Evolutionary conservation across 768 basidiomycete species (phyloP).

Genomic region (Naematelia aurantialba): DNA sequence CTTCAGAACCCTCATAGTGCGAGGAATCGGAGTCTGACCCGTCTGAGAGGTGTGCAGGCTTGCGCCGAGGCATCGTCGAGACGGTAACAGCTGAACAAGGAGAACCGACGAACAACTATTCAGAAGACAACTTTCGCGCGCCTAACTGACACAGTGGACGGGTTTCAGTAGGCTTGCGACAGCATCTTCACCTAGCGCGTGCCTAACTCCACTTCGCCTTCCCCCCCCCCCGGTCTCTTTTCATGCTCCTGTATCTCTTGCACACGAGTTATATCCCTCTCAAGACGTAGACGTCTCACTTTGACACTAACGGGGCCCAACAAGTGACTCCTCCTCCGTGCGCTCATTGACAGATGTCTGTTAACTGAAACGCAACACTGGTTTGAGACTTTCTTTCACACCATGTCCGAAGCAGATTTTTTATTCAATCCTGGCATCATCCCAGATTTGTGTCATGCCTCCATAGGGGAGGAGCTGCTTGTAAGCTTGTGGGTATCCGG

Average conservation of each 20-base stretch:
- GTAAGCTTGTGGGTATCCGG: constrained; percentile 9
- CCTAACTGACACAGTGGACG: too few relatives aligned
- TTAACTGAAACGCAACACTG: neutral
- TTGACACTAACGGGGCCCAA: too few relatives aligned
- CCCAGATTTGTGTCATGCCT: constrained; percentile 6
- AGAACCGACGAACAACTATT: neutral
- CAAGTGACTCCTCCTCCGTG: too few relatives aligned
- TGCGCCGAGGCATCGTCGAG: constrained; percentile 47
- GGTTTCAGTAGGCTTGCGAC: too few relatives aligned
- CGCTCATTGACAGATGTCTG: too few relatives aligned
- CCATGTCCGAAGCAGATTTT: constrained; percentile 7
- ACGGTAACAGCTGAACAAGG: neutral
- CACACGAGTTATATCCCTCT: too few relatives aligned
- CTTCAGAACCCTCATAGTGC: constrained; percentile 53
- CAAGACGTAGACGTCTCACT: too few relatives aligned
- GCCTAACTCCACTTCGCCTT: too few relatives aligned
- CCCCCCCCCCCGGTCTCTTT: too few relatives aligned
- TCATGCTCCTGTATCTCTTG: too few relatives aligned
- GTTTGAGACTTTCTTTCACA: too few relatives aligned
- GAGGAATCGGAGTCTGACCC: constrained; percentile 55
- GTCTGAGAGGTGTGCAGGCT: constrained; percentile 57
- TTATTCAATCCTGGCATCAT: constrained; percentile 19
- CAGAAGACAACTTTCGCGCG: neutral
- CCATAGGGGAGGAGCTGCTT: constrained; percentile 12
- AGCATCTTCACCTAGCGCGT: too few relatives aligned